phyloP scores from a whole-genome alignment of 257 asterid species.

The Salvia hispanica region DNA sequence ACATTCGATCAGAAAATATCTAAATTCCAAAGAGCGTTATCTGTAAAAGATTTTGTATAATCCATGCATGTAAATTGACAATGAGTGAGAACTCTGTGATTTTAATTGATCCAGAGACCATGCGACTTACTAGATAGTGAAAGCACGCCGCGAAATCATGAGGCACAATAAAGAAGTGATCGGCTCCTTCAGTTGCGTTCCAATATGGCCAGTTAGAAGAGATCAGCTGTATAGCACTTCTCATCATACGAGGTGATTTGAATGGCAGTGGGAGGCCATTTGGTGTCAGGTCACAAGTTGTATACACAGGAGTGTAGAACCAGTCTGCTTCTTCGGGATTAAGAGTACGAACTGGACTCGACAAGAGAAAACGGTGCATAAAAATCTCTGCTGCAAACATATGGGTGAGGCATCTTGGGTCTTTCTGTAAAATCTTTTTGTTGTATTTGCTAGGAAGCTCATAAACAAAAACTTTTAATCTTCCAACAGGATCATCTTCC shows the following conservation, averaged over 20 bases:
- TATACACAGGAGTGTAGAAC: slow-evolving; percentile 85
- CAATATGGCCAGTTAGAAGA: slow-evolving; percentile 92
- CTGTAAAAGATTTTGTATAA: not conserved
- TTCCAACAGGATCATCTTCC: slow-evolving; percentile 96
- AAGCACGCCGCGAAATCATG: slow-evolving; percentile 94
- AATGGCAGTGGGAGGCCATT: slow-evolving; percentile 88
- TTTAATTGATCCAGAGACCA: not conserved
- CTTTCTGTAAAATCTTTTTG: slow-evolving; percentile 80
- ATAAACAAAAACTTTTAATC: slow-evolving; percentile 78
- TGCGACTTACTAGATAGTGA: slow-evolving; percentile 66
- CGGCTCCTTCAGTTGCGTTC: slow-evolving; percentile 95
- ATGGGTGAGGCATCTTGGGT: slow-evolving; percentile 85
- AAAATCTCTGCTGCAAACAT: slow-evolving; percentile 96
- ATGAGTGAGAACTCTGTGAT: not conserved
- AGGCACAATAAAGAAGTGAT: slow-evolving; percentile 86
- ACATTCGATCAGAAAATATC: not conserved
- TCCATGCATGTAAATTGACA: not conserved
- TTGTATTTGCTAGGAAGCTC: slow-evolving; percentile 97
- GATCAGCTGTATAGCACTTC: slow-evolving; percentile 86
- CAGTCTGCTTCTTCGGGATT: slow-evolving; percentile 96
- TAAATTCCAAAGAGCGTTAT: not conserved
- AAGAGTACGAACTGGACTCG: slow-evolving; percentile 81
- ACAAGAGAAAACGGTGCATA: slow-evolving; percentile 79
- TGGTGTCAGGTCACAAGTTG: slow-evolving; percentile 84
- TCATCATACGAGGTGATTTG: slow-evolving; percentile 92